These are phyloP conservation scores for Celoporthe dispersa DNA, from an alignment of 2,329 filamentous ascomycete genomes.

Conservation along the genomic window DNA sequence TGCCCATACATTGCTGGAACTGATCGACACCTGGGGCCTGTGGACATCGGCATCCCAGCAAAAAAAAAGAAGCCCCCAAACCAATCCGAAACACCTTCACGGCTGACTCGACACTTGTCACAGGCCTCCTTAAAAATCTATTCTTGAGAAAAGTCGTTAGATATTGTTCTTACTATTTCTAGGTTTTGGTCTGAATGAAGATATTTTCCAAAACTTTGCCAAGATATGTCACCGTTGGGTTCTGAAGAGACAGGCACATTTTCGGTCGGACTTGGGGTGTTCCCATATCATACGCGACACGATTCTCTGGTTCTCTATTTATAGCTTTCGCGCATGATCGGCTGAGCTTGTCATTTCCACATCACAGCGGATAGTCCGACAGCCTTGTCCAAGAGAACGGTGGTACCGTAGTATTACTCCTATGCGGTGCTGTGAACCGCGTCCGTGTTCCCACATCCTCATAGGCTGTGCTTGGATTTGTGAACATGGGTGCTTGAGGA, in stretches of 20 bases:
- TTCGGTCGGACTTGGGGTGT: background rate
- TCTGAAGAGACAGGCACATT: background rate
- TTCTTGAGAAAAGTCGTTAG: background rate
- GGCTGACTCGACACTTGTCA: constrained; percentile 13
- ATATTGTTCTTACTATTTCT: no score
- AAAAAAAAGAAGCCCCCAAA: constrained; percentile 9
- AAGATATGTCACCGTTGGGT: background rate
- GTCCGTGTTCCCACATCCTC: background rate
- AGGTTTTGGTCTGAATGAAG: background rate
- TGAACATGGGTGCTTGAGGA: background rate
- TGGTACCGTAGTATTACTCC: background rate
- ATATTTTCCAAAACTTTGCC: background rate
- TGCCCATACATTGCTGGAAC: constrained; percentile 5
- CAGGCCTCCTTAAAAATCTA: background rate
- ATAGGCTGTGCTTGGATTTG: background rate
- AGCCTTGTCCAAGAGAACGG: background rate
- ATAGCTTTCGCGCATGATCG: background rate
- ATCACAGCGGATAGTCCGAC: background rate
- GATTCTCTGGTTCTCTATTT: background rate
- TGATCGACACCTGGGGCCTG: constrained; percentile 16
- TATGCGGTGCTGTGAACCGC: background rate
- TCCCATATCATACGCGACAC: background rate
- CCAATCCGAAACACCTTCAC: constrained; percentile 20
- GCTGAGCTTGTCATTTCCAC: background rate
- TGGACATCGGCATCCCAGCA: background rate